Evolutionary conservation across 805 yeast genomes (phyloP), one percentile per base, ranked within the genome.

Genomic region (Monosporozyma solicola): DNA sequence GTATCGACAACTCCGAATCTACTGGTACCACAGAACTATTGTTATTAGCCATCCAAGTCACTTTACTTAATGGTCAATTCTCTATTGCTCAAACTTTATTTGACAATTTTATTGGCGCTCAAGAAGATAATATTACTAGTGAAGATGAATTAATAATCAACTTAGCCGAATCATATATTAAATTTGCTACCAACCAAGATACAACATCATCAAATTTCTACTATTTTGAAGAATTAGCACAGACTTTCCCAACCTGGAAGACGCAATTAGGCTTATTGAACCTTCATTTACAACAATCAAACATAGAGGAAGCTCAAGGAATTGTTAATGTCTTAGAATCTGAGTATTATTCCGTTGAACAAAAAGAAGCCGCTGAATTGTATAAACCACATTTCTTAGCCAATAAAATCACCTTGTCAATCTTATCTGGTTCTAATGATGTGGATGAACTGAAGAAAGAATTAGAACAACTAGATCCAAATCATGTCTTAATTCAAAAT

Each of bases 281-380:
- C 10, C 75, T 90, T 55, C 89, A 91, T 56, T 71, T 91, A 61
- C 89, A 87, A 71, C 78, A 89, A 66, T 80, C 83, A 50, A 86
- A 91, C 63, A 73, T 80, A 53, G 92, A 91, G 2, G 97, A 92
- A 70, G 91, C 96, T 9, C 78, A 79, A 54, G 87, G 87, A 56
- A 73, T 83, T 39, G 71, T 85, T 11, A 71, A 70, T 32, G 71
- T 76, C 50, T 69, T 80, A 44, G 62, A 73, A 35, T 75, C 79
- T n/a, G 70, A 73, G n/a, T 72, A 71, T 55, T 65, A 72, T 47
- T 52, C 53, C 10, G 73, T 66, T 16, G 59, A 70, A 10, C 69
- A 69, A 47, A 59, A 67, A 39, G 61, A 58, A 11, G 51, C 51
- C 16, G 65, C 67, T 25, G 51, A 53, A 31, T 46, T 58, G 16